Evolutionary conservation across 495 filamentous ascomycete genomes (phyloP).

Genomic region (Neurospora sp.): DNA sequence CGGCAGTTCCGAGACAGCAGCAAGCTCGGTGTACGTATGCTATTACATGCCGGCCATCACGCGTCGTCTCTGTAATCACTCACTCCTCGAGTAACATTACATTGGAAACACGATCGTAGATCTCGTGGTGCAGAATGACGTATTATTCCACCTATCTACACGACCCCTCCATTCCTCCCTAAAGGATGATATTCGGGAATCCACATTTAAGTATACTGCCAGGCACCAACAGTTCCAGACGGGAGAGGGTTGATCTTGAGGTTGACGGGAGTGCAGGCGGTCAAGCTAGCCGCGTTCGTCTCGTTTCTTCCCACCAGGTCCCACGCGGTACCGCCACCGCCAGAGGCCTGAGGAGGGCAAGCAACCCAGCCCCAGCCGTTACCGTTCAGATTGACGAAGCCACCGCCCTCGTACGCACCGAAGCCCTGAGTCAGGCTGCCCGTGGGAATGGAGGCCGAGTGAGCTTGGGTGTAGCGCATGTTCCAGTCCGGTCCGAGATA

Average conservation of each 20-base stretch:
- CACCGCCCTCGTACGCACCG: slow-evolving; percentile 22
- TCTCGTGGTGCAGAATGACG: not conserved
- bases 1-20: not conserved
- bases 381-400: slow-evolving; percentile 26
- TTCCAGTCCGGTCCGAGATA: slow-evolving; percentile 49
- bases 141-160: not conserved
- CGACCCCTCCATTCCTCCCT: not conserved
- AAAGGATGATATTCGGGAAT: not conserved
- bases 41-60: not conserved
- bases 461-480: slow-evolving; percentile 49
- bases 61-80: not conserved
- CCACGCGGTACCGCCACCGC: slow-evolving; percentile 17
- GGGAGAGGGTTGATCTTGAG: slow-evolving; percentile 18
- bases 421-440: slow-evolving; percentile 40
- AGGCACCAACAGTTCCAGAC: slow-evolving; percentile 11
- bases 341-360: slow-evolving; percentile 19
- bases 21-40: not conserved
- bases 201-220: slow-evolving; percentile 23
- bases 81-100: not conserved
- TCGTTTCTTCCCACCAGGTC: slow-evolving; percentile 22
- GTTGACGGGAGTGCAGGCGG: slow-evolving; percentile 18
- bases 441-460: slow-evolving; percentile 46
- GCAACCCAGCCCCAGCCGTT: slow-evolving; percentile 28
- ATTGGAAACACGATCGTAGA: not conserved
- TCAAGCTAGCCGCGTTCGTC: slow-evolving; percentile 16